Evolutionary conservation across 2,329 filamentous ascomycete genomes (phyloP), one percentile per base, ranked within the genome.

Genomic region (Ceratocystis harringtonii): DNA sequence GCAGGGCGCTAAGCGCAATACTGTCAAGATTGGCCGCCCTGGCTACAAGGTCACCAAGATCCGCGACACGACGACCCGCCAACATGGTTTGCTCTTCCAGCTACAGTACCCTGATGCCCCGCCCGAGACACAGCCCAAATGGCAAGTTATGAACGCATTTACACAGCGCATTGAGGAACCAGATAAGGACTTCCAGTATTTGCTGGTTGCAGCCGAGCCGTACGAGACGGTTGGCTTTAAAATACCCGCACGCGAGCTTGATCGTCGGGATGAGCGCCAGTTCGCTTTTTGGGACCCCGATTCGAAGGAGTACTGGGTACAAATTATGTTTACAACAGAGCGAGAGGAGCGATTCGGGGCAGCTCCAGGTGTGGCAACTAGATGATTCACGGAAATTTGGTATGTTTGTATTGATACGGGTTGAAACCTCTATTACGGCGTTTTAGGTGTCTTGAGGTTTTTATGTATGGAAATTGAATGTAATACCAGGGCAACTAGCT

Each of bases 1-100:
- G 68, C 86, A 87, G 17, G 72, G 79, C 74, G 81, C 89, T n/a
- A 84, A 87, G 73, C 86, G 86, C 73, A 95, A 96, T 72, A 78
- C 90, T 17, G 85, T 97, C 73, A 96, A 96, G 83, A 97, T 99
- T 71, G 94, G 94, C 3, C 83, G 92, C 4, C 94, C 94, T 0
- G 94, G 94, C 0, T 99, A 99, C 79, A 95, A 96, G 76, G 96
- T 99, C 75, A 96, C 92, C 22, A 99, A 99, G 80, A 87, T 92
- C 60, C 83, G 91, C 69, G 92, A 99, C 75, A 89, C 90, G 3
- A 81, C 92, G 70, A 95, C 91, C 65, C 80, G 89, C 50, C 94
- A 99, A 78, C 84, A 92, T 70, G 94, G 94, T 0, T 74, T 99
- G 71, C 79, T 97, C n/a, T 97, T 97, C 76, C 92, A 97, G 78